Base-by-base conservation (phyloP, 2,329 filamentous ascomycete species). In the Cordyceps cicadae region DNA sequence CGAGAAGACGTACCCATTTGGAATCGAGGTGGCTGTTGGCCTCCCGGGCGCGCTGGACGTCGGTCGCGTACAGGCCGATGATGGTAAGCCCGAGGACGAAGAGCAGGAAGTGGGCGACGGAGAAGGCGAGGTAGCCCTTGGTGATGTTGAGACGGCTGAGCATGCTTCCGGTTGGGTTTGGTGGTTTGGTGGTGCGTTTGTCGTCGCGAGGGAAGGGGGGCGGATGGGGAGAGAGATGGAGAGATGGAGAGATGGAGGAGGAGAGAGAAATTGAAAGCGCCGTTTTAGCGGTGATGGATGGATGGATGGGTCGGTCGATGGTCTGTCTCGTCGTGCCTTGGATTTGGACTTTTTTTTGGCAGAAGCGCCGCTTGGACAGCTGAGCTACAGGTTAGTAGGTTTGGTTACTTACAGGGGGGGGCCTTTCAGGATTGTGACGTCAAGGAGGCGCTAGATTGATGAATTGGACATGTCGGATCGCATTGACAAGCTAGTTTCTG, bases 1-100 rank as follows among this genome's bases (percentile, higher is more conserved):
- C n/a, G n/a, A n/a, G n/a, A n/a, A n/a, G n/a, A n/a, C n/a, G n/a
- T 72, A 90, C 86, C 88, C 88, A 94, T 82, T 86, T 87, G 3
- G 83, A 78, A 68, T 89, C 82, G 2, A 76, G 72, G 63, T 83
- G 80, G 46, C 76, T 76, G 59, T 78, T 70, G 5, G 77, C 70
- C 19, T 82, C 74, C 43, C 76, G 70, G 1, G 84, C 83, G 24
- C 74, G 72, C 63, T 83, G 74, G 6, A 94, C 75, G 69, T 93
- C 88, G 26, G 80, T 74, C 41, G 86, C 89, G 66, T 94, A 96
- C 21, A 96, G 82, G 1, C 88, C 92, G 65, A 87, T 86, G 59
- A 94, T 88, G 1, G 88, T 82, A 61, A 96, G 75, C 15, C 86
- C 90, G 65, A 95, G 80, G 61, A 89, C 81, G 69, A 96, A 87